A percentile compares a stretch with the other conserved stretches of the same genome.
phyloP scores from a whole-genome alignment of 2,329 filamentous ascomycete species.

The Dactylellina cionopaga region DNA sequence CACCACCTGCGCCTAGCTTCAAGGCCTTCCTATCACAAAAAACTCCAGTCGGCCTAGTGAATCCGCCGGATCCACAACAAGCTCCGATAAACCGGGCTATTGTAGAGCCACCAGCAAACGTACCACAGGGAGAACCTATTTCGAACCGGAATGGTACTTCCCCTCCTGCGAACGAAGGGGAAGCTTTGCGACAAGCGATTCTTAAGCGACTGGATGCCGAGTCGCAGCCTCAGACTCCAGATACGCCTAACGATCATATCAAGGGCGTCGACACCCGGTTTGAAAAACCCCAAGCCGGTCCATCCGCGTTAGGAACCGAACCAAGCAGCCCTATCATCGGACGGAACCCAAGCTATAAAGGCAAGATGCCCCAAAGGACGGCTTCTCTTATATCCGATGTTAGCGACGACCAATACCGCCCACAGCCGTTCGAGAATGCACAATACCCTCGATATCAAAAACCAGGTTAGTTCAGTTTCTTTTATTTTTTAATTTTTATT shows the following conservation, averaged over 20 bases:
- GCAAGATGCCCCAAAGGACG: conserved; percentile 42
- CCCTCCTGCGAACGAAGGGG: conserved; percentile 28
- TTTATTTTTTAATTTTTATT: background rate
- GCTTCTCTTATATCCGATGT: conserved; percentile 42
- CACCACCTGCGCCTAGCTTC: conserved; percentile 40
- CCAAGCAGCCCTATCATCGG: conserved; percentile 28
- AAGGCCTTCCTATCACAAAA: conserved; percentile 46
- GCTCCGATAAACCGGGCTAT: background rate
- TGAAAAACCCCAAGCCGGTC: background rate
- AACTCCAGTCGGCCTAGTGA: conserved; percentile 9
- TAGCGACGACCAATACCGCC: conserved; percentile 40
- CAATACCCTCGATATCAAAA: conserved; percentile 41
- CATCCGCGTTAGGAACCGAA: conserved; percentile 14
- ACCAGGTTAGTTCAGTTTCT: conserved; percentile 23
- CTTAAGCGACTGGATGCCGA: conserved; percentile 39
- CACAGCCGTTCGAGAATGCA: conserved; percentile 38
- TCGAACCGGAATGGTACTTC: conserved; percentile 2
- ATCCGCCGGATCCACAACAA: background rate
- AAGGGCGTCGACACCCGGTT: conserved; percentile 22
- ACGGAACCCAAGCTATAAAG: conserved; percentile 39
- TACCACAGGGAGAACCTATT: conserved; percentile 10
- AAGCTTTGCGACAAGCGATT: conserved; percentile 38
- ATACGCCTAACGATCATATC: conserved; percentile 31
- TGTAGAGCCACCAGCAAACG: background rate
- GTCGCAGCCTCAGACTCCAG: conserved; percentile 36